These are phyloP conservation scores for Melanogaster broomeanus DNA, from an alignment of 768 basidiomycete species.

Conservation along the genomic window DNA sequence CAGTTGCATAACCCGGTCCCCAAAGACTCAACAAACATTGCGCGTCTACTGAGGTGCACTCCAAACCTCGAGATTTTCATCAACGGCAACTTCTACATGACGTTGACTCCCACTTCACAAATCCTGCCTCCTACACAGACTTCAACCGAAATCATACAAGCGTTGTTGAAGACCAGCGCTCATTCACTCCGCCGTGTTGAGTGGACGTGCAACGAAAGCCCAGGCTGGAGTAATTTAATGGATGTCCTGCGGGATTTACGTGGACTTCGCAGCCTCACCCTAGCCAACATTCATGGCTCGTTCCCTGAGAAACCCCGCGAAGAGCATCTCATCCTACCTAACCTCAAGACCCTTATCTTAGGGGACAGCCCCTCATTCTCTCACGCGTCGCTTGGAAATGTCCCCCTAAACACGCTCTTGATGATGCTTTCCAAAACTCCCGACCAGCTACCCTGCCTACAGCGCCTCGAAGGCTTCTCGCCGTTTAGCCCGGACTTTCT, in stretches of 20 bases:
- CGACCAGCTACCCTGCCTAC: slow-evolving; percentile 39
- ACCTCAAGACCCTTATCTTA: slow-evolving; percentile 43
- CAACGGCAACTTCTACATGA: slow-evolving; percentile 38
- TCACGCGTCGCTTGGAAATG: slow-evolving; percentile 33
- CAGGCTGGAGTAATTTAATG: slow-evolving; percentile 41
- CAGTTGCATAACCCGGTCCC: slow-evolving; percentile 36
- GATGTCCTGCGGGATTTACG: slow-evolving; percentile 35
- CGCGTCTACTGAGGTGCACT: slow-evolving; percentile 41
- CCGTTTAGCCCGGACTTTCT: slow-evolving; percentile 44
- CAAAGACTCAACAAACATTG: slow-evolving; percentile 19
- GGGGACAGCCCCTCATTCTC: slow-evolving; percentile 36
- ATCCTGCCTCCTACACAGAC: slow-evolving; percentile 27
- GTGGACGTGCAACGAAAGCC: slow-evolving; percentile 47
- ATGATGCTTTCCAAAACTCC: slow-evolving; percentile 35
- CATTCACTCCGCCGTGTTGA: slow-evolving; percentile 43
- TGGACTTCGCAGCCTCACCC: slow-evolving; percentile 41
- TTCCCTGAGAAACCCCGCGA: slow-evolving; percentile 18
- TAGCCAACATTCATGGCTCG: slow-evolving; percentile 42
- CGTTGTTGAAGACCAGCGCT: slow-evolving; percentile 33
- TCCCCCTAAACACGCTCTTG: slow-evolving; percentile 44
- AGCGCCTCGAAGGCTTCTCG: slow-evolving; percentile 45
- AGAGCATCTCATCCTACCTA: slow-evolving; percentile 33
- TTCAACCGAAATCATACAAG: slow-evolving; percentile 34
- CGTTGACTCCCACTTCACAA: slow-evolving; percentile 17
- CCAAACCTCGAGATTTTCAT: slow-evolving; percentile 47